Conservation (phyloP, 2,329 filamentous ascomycete species). For the Colletotrichum sp. region DNA sequence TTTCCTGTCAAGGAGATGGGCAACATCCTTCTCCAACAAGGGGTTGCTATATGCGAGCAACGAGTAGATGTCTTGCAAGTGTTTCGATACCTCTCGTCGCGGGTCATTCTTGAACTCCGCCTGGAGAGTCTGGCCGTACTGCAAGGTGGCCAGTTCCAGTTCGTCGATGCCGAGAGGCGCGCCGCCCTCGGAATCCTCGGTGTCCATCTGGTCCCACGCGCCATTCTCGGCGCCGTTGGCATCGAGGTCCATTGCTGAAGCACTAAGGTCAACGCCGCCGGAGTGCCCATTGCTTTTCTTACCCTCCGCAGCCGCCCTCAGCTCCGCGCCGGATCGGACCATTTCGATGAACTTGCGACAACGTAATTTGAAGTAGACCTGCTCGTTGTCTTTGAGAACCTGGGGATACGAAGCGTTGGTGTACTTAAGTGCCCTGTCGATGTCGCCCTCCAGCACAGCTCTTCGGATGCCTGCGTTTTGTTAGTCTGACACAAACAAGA, state of each 20-base stretch:
- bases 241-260: slow-evolving; percentile 61
- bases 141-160: slow-evolving; percentile 72
- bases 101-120: slow-evolving; percentile 77
- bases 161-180: slow-evolving; percentile 32
- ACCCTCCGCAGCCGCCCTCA: slow-evolving; percentile 53
- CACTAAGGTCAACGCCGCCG: slow-evolving; percentile 46
- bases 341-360: slow-evolving; percentile 97
- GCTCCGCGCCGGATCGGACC: slow-evolving; percentile 76
- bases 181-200: slow-evolving; percentile 43
- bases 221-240: slow-evolving; percentile 48
- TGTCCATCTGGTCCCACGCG: slow-evolving; percentile 57
- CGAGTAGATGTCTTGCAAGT: slow-evolving; percentile 84
- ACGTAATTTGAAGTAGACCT: slow-evolving; percentile 85
- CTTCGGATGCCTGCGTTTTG: slow-evolving; percentile 73
- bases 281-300: slow-evolving; percentile 51
- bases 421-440: slow-evolving; percentile 86
- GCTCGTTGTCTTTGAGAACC: slow-evolving; percentile 79
- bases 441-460: slow-evolving; percentile 88
- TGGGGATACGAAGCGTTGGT: slow-evolving; percentile 80
- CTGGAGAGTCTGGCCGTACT: slow-evolving; percentile 80
- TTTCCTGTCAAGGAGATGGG: slow-evolving; percentile 76
- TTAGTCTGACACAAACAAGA: background rate
- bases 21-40: slow-evolving; percentile 73
- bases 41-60: slow-evolving; percentile 88
- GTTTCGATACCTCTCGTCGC: slow-evolving; percentile 71